Percentiles rank a stretch among this genome's conserved stretches.
Conservation (phyloP, 2,329 filamentous ascomycete genomes). For the Penicillium sp. region DNA sequence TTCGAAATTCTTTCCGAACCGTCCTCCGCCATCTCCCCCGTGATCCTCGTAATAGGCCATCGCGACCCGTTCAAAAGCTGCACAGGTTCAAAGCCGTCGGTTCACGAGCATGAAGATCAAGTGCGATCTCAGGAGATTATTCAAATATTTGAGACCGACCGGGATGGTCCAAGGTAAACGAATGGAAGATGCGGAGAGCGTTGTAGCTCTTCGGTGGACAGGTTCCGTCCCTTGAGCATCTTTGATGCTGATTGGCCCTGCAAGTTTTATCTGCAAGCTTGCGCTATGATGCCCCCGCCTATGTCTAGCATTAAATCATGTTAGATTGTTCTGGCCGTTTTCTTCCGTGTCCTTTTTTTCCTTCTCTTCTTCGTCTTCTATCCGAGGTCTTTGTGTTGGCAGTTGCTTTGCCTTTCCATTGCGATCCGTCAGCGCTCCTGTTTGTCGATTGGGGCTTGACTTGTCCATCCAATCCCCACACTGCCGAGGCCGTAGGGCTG, state of each 20-base stretch:
- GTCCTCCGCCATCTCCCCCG: conserved; percentile 34
- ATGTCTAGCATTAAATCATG: conserved; percentile 4
- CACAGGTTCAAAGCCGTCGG: conserved; percentile 6
- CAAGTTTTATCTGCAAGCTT: conserved; percentile 10
- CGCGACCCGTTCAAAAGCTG: conserved; percentile 2
- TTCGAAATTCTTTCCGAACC: conserved; percentile 33
- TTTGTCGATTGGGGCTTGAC: conserved; percentile 3
- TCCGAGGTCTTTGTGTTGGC: not conserved
- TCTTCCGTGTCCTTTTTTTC: not conserved
- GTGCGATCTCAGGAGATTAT: not conserved
- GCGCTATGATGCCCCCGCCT: conserved; percentile 12
- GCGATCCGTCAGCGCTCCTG: not conserved
- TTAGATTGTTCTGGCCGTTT: not conserved
- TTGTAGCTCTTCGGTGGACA: conserved; percentile 14
- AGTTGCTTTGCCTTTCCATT: not conserved
- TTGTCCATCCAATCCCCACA: not conserved
- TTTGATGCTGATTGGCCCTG: conserved; percentile 18
- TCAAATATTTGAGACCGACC: not conserved
- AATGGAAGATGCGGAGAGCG: conserved; percentile 11
- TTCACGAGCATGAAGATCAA: not conserved
- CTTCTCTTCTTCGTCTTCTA: not conserved
- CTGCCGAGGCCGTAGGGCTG: not conserved
- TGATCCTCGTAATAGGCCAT: conserved; percentile 43
- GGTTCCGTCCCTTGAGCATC: conserved; percentile 10
- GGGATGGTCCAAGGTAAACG: not conserved